phyloP scores from a whole-genome alignment of 495 filamentous ascomycete species.

The Tuber indicum region DNA sequence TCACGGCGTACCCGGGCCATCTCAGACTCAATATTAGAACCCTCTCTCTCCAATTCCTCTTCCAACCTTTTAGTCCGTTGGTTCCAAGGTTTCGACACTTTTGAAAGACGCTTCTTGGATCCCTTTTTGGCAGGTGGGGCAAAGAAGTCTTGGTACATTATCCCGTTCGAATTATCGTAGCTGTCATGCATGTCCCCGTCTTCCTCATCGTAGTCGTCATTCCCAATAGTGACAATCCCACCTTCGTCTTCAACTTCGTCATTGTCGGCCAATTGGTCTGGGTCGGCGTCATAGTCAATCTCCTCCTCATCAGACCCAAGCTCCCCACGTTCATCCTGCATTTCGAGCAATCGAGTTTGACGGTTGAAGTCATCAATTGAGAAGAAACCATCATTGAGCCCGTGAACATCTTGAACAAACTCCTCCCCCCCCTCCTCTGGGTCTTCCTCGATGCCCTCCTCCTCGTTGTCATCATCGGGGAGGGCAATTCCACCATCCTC shows the following conservation, averaged over 20 bases:
- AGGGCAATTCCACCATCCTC: conserved; percentile 49
- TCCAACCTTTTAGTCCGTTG: conserved; percentile 11
- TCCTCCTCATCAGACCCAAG: conserved; percentile 53
- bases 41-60: conserved; percentile 13
- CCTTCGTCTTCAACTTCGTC: conserved; percentile 19
- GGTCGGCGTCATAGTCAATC: conserved; percentile 62
- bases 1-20: conserved; percentile 86
- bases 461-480: conserved; percentile 42
- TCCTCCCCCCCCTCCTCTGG: conserved; percentile 44
- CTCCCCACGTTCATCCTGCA: conserved; percentile 59
- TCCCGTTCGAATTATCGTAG: conserved; percentile 60
- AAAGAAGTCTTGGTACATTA: conserved; percentile 70
- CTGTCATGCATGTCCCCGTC: conserved; percentile 49
- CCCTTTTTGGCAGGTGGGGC: conserved; percentile 55
- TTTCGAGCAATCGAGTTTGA: conserved; percentile 77
- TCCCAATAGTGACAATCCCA: conserved; percentile 7
- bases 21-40: conserved; percentile 59
- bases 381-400: conserved; percentile 93
- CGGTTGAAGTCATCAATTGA: conserved; percentile 97
- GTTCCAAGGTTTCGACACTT: conserved; percentile 28
- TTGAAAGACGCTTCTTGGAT: conserved; percentile 19
- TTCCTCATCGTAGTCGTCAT: conserved; percentile 48
- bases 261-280: conserved; percentile 42
- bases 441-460: conserved; percentile 42
- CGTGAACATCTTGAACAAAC: conserved; percentile 54